A percentile compares a stretch with the other conserved stretches of the same genome.
Conservation (phyloP, 768 basidiomycete genomes). For the Trametes sanguinea region DNA sequence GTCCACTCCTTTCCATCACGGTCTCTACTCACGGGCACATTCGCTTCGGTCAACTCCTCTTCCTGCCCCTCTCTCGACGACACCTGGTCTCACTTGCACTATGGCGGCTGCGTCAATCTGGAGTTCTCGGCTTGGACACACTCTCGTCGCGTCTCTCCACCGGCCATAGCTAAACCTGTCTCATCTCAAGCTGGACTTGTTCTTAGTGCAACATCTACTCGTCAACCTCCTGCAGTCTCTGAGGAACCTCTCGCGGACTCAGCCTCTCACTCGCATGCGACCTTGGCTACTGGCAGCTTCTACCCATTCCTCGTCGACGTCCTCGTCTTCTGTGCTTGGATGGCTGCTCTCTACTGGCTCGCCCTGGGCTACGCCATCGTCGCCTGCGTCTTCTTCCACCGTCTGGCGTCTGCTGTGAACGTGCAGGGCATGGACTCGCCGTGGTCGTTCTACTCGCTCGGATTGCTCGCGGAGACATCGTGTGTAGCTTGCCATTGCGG, state of each 20-base stretch:
- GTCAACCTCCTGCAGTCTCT: background rate
- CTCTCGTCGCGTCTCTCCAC: background rate
- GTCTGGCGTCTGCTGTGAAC: background rate
- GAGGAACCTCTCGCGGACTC: background rate
- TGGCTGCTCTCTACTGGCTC: background rate
- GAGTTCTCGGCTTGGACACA: background rate
- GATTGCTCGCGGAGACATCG: constrained; percentile 4
- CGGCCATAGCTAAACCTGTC: background rate
- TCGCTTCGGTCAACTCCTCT: background rate
- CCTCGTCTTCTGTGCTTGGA: background rate
- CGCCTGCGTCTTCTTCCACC: constrained; percentile 1
- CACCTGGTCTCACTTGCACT: background rate
- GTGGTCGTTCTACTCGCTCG: constrained; percentile 4
- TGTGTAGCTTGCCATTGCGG: background rate
- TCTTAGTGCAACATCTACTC: background rate
- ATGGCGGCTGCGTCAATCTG: background rate
- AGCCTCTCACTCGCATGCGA: background rate
- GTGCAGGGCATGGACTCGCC: constrained; percentile 7
- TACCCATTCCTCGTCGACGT: background rate
- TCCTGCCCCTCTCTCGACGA: background rate
- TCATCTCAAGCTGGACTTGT: background rate
- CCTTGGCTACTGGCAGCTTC: too few relatives aligned
- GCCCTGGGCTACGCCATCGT: background rate
- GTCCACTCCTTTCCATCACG: background rate
- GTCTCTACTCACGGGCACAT: background rate